These are phyloP conservation scores for Ophiostoma sp. DNA, from an alignment of 2,329 filamentous ascomycete species.

Conservation along the genomic window DNA sequence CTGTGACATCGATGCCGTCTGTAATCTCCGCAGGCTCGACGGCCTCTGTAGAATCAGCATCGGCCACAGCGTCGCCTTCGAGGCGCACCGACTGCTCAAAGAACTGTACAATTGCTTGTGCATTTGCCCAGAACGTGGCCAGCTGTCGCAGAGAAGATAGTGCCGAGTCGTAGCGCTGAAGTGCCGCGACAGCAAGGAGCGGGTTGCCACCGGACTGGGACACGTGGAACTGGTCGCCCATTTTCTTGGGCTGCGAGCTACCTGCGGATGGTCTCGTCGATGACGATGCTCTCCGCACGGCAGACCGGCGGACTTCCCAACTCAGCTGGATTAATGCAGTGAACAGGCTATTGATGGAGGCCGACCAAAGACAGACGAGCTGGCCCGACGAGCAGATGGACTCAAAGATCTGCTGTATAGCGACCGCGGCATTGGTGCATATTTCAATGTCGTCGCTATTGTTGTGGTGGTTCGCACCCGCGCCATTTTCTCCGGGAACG, in stretches of 20 bases:
- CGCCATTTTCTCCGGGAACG: not conserved
- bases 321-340: not conserved
- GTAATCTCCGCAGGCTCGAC: not conserved
- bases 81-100: not conserved
- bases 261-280: not conserved
- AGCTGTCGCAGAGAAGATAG: conserved; percentile 26
- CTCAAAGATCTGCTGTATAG: not conserved
- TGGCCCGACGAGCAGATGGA: not conserved
- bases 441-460: not conserved
- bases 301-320: not conserved
- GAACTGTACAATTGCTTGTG: conserved; percentile 9
- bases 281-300: not conserved
- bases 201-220: conserved; percentile 26
- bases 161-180: conserved; percentile 28
- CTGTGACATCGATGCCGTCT: not conserved
- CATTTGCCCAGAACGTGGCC: conserved; percentile 29
- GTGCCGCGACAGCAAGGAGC: conserved; percentile 28
- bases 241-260: not conserved
- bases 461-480: not conserved
- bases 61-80: not conserved
- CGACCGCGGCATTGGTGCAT: not conserved
- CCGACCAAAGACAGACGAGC: not conserved
- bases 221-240: not conserved
- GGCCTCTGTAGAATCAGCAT: not conserved
- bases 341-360: not conserved